These are phyloP conservation scores for Plectranthus barbatus DNA, from an alignment of 257 asterid genomes.

Conservation along the genomic window DNA sequence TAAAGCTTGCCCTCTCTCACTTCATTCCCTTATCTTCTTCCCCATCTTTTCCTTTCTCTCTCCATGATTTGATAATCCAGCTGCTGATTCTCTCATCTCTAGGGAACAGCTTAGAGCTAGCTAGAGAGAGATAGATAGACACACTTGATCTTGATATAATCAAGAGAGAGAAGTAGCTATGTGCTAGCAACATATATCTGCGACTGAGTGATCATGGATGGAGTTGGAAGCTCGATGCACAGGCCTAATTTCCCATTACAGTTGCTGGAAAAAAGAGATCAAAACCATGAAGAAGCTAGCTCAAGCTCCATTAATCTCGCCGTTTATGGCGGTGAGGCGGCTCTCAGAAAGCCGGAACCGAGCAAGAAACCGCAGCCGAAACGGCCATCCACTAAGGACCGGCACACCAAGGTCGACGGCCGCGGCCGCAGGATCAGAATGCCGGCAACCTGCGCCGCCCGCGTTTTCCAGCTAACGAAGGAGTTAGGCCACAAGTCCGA, in stretches of 20 bases:
- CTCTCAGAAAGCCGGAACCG: neutral
- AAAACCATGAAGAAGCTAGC: constrained; percentile 1
- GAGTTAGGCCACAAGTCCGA: constrained; percentile 48
- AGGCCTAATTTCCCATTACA: constrained; percentile 48
- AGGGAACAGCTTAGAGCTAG: constrained; percentile 19
- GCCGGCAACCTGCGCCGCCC: constrained; percentile 79
- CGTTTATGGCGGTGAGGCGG: no score
- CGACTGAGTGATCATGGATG: neutral
- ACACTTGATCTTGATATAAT: no score
- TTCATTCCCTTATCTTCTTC: constrained; percentile 13
- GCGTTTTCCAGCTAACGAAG: constrained; percentile 73
- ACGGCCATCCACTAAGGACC: constrained; percentile 44
- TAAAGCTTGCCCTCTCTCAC: constrained; percentile 54
- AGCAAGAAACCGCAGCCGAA: constrained; percentile 40
- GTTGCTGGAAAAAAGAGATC: constrained; percentile 40
- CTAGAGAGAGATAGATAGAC: neutral
- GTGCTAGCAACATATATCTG: no score
- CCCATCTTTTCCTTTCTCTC: neutral
- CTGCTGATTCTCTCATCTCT: constrained; percentile 22
- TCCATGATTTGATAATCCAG: constrained; percentile 9
- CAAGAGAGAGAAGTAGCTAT: neutral
- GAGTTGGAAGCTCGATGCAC: constrained; percentile 13
- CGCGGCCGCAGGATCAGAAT: constrained; percentile 71
- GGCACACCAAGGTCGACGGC: constrained; percentile 56
- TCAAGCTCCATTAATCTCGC: no score